These are phyloP conservation scores for Brassica hybrid DNA, from an alignment of 441 rosid genomes.

Conservation along the genomic window DNA sequence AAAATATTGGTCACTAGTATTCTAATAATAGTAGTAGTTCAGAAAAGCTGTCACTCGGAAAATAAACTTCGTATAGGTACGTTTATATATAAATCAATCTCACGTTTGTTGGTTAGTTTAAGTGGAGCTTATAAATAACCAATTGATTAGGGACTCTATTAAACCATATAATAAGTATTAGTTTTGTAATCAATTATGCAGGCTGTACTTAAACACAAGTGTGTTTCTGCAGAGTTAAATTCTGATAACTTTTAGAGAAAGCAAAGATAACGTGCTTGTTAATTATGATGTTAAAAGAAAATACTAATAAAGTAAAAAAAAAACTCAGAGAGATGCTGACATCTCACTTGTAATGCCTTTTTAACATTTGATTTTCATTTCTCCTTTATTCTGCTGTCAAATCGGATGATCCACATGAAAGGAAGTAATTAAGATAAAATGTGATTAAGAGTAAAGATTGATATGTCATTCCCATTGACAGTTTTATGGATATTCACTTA, in stretches of 20 bases:
- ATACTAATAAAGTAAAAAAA: constrained; percentile 1
- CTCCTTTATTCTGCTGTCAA: constrained; percentile 33
- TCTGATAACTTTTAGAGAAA: constrained; percentile 45
- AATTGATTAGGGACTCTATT: constrained; percentile 21
- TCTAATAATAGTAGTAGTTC: constrained; percentile 15
- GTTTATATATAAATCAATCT: neutral
- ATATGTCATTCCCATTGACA: neutral
- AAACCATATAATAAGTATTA: constrained; percentile 1
- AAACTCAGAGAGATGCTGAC: constrained; percentile 32
- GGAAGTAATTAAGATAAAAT: constrained; percentile 8
- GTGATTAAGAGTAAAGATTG: neutral
- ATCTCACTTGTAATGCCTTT: constrained; percentile 35
- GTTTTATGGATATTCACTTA: neutral
- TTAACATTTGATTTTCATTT: constrained; percentile 37
- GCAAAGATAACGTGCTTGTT: constrained; percentile 53
- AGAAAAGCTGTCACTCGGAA: constrained; percentile 28
- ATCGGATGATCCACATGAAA: constrained; percentile 25
- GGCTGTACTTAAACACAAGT: constrained; percentile 30
- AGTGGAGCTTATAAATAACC: constrained; percentile 4
- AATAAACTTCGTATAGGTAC: neutral
- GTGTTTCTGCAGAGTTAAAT: constrained; percentile 36
- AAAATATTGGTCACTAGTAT: constrained; percentile 28
- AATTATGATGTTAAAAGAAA: constrained; percentile 34
- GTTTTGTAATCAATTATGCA: constrained; percentile 37
- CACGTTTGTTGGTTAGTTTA: constrained; percentile 17